A percentile compares a stretch with the other conserved stretches of the same genome.
Conservation (phyloP, 371 early-diverging fungal species). For the Apophysomyces ossiformis region DNA sequence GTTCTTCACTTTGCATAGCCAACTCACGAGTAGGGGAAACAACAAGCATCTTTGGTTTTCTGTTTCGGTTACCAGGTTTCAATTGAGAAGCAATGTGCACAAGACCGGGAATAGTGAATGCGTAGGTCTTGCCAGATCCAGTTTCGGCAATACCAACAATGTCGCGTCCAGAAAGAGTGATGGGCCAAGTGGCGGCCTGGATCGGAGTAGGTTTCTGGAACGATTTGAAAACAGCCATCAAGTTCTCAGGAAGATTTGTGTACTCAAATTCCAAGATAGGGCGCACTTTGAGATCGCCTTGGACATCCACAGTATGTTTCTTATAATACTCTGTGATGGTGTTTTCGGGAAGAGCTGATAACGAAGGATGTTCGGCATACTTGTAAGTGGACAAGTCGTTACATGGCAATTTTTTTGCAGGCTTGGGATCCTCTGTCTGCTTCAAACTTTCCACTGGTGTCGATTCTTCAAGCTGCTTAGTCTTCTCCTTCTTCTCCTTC, state of each 20-base stretch:
- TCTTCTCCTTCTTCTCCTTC: conserved; percentile 22
- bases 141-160: conserved; percentile 86
- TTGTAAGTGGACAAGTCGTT: conserved; percentile 33
- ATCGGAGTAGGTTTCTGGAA: conserved; percentile 95
- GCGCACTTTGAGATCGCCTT: conserved; percentile 66
- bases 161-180: conserved; percentile 73
- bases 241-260: conserved; percentile 68
- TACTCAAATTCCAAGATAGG: conserved; percentile 82
- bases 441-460: conserved; percentile 10
- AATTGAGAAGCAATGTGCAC: conserved; percentile 63
- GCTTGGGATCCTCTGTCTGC: conserved; percentile 28
- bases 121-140: conserved; percentile 93
- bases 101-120: conserved; percentile 94
- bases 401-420: conserved; percentile 26
- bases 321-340: conserved; percentile 63
- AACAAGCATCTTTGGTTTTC: conserved; percentile 76
- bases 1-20: conserved; percentile 90
- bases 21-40: conserved; percentile 96
- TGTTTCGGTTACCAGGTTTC: conserved; percentile 37
- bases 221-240: conserved; percentile 82
- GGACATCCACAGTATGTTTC: conserved; percentile 69
- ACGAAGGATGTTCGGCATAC: conserved; percentile 39
- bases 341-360: conserved; percentile 43
- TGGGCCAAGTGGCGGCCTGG: conserved; percentile 94
- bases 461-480: conserved; percentile 7